These are phyloP conservation scores for Trichophyton equinum DNA, from an alignment of 2,329 filamentous ascomycete species.

Conservation along the genomic window DNA sequence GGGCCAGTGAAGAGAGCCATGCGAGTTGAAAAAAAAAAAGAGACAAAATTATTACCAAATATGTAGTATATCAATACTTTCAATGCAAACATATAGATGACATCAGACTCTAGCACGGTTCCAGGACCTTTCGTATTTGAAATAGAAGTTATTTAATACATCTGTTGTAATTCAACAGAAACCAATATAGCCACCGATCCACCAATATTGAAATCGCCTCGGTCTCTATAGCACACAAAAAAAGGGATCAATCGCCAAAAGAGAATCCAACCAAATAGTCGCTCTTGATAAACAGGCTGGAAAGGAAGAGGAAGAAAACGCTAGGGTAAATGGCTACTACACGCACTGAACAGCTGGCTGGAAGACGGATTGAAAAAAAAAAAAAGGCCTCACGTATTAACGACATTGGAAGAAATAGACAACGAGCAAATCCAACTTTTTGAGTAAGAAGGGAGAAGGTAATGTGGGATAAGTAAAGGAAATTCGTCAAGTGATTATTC, in stretches of 20 bases:
- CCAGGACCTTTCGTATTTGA: not conserved
- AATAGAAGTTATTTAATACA: not conserved
- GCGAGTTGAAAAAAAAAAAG: too few relatives aligned
- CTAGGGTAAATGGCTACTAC: not conserved
- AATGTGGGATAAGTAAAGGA: not conserved
- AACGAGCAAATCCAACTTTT: constrained; percentile 5
- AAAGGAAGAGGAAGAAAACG: not conserved
- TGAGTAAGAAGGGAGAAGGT: not conserved
- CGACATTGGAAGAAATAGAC: not conserved
- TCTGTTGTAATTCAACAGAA: not conserved
- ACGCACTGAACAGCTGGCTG: constrained; percentile 2
- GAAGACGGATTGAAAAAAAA: not conserved
- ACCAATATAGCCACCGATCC: not conserved
- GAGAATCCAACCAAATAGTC: not conserved
- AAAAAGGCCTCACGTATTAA: not conserved
- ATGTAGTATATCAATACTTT: too few relatives aligned
- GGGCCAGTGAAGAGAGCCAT: too few relatives aligned
- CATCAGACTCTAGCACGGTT: not conserved
- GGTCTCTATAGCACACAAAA: not conserved
- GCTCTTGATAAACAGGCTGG: constrained; percentile 3
- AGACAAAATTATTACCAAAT: too few relatives aligned
- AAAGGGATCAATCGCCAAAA: not conserved
- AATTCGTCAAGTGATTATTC: constrained; percentile 4
- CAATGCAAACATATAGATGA: too few relatives aligned
- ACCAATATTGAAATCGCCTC: not conserved